These are phyloP conservation scores for Acer negundo DNA, from an alignment of 345 rosid genomes.

Conservation along the genomic window DNA sequence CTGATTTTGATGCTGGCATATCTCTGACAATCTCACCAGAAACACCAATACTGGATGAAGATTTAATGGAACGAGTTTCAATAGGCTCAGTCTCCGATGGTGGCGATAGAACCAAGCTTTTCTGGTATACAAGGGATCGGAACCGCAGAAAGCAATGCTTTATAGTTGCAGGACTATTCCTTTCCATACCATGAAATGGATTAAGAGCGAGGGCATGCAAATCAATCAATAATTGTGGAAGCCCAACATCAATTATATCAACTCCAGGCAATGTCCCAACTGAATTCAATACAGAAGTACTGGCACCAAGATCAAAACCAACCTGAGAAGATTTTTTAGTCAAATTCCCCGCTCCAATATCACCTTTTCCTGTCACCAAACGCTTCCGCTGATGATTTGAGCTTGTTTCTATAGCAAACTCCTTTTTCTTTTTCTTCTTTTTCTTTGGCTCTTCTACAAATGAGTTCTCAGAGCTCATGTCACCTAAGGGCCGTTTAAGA, in stretches of 20 bases:
- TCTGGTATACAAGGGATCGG: slow-evolving; percentile 73
- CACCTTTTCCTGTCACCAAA: slow-evolving; percentile 45
- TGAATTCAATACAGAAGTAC: slow-evolving; percentile 19
- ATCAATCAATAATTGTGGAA: slow-evolving; percentile 60
- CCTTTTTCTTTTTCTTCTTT: slow-evolving; percentile 76
- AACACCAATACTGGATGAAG: slow-evolving; percentile 29
- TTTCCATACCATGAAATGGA: slow-evolving; percentile 65
- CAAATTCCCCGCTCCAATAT: slow-evolving; percentile 21
- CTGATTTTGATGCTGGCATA: slow-evolving; percentile 41
- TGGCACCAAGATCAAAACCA: slow-evolving; percentile 35
- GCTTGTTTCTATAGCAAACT: slow-evolving; percentile 33
- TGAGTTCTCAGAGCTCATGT: slow-evolving; percentile 41
- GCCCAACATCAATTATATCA: slow-evolving; percentile 37
- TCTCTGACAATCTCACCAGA: slow-evolving; percentile 44
- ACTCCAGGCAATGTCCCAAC: slow-evolving; percentile 24
- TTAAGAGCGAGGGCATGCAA: slow-evolving; percentile 76
- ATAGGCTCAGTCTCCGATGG: slow-evolving; percentile 46
- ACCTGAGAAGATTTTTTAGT: slow-evolving; percentile 39
- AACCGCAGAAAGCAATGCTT: slow-evolving; percentile 66
- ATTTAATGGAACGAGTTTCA: slow-evolving; percentile 38
- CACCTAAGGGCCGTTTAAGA: slow-evolving; percentile 49
- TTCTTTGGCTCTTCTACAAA: slow-evolving; percentile 41
- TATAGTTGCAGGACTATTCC: slow-evolving; percentile 44
- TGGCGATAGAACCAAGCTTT: slow-evolving; percentile 67
- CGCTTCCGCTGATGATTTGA: slow-evolving; percentile 52